Evolutionary conservation across 495 filamentous ascomycete species (phyloP).

Genomic region (Tuber magnatum): DNA sequence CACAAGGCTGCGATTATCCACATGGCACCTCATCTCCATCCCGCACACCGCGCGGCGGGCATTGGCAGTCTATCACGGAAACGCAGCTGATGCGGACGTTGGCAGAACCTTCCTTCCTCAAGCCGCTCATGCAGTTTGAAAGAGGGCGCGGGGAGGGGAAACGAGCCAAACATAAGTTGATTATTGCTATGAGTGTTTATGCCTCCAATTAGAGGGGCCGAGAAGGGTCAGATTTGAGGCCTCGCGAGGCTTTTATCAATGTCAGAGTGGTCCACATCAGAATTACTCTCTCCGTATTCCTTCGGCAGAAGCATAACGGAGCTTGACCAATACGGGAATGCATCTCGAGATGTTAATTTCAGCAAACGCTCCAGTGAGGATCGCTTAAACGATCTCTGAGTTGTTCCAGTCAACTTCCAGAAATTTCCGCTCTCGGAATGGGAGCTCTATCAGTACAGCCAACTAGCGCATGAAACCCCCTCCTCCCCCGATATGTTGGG

Average conservation of each 20-base stretch:
- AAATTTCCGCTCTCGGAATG: neutral
- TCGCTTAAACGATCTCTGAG: slow-evolving; percentile 2
- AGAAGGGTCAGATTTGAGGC: neutral
- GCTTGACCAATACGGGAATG: neutral
- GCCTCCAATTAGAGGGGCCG: neutral
- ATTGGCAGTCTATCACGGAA: slow-evolving; percentile 3
- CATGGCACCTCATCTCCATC: slow-evolving; percentile 2
- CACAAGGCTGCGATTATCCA: slow-evolving; percentile 1
- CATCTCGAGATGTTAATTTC: slow-evolving; percentile 1
- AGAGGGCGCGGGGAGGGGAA: slow-evolving; percentile 1
- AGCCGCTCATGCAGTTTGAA: slow-evolving; percentile 2
- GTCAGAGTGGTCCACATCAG: neutral
- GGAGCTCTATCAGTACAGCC: neutral
- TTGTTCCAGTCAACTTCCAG: slow-evolving; percentile 2
- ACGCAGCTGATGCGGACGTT: slow-evolving; percentile 3
- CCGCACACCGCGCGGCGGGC: neutral
- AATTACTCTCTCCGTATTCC: neutral
- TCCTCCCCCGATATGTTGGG: neutral
- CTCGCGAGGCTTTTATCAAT: slow-evolving; percentile 2
- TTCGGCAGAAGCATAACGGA: neutral
- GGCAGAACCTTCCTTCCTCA: neutral
- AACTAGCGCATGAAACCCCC: neutral
- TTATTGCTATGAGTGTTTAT: neutral
- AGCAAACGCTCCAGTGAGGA: neutral
- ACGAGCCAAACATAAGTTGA: neutral